A percentile compares a stretch with the other conserved stretches of the same genome.
phyloP scores from a whole-genome alignment of 352 stramenopile genomes.

The Thraustotheca clavata region DNA sequence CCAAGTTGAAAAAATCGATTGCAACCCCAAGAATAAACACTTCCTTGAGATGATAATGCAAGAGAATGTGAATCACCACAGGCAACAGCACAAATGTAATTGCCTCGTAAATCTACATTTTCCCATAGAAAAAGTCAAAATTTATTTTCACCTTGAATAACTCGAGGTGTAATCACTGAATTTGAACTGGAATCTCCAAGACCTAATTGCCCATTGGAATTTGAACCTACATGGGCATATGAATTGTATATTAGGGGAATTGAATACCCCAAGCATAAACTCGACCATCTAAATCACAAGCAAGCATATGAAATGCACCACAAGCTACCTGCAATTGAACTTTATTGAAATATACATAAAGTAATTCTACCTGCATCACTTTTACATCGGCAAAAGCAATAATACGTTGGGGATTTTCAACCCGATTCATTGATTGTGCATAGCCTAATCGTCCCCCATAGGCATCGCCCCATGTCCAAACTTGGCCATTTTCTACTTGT shows the following conservation, averaged over 20 bases:
- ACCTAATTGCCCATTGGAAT: conserved; percentile 10
- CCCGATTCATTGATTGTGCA: conserved; percentile 30
- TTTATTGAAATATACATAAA: neutral
- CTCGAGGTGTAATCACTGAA: too few species aligned
- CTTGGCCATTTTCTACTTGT: conserved; percentile 39
- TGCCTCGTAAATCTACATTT: conserved; percentile 41
- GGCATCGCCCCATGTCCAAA: conserved; percentile 77
- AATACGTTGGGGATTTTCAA: conserved; percentile 34
- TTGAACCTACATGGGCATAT: conserved; percentile 15
- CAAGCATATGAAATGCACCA: conserved; percentile 57
- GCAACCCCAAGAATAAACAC: conserved; percentile 64
- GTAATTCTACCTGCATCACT: conserved; percentile 25
- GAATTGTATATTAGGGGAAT: conserved; percentile 28
- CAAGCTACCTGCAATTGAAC: conserved; percentile 39
- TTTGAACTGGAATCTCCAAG: neutral
- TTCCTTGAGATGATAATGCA: conserved; percentile 43
- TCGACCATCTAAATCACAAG: conserved; percentile 62
- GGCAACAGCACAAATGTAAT: conserved; percentile 50
- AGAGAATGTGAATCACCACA: conserved; percentile 72
- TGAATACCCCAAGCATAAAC: conserved; percentile 57
- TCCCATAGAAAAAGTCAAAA: conserved; percentile 24
- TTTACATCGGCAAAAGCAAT: conserved; percentile 26
- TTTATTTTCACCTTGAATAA: conserved; percentile 9
- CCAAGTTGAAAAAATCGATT: conserved; percentile 61
- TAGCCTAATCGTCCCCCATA: conserved; percentile 55